Base-by-base conservation (phyloP, 2,329 filamentous ascomycete genomes). In the Trichoderma pleuroti region DNA sequence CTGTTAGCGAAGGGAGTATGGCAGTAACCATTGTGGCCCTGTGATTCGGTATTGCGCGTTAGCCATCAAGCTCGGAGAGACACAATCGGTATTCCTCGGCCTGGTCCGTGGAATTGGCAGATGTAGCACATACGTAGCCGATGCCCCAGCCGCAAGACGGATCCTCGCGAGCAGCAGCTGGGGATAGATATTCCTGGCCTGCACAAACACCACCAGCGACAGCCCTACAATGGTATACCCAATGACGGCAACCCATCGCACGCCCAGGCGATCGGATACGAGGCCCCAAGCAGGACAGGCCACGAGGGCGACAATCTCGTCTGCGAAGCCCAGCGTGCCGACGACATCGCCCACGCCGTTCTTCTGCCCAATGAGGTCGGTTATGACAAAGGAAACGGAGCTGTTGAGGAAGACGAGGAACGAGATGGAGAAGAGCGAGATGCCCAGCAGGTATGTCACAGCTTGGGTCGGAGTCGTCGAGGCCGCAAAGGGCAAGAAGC, bases 1-100 rank as follows among this genome's bases (percentile, higher is more conserved):
- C 86, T 6, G 88, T 90, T 74, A 91, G 81, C 12, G 87, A 90
- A 1, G 96, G 96, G 28, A 99, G 85, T 59, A 97, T 93, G 4
- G 96, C 96, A 10, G 96, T 98, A 24, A 99, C 96, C 96, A 99
- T 99, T 1, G 96, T 98, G 16, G 94, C 87, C 6, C 87, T 89
- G 56, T 24, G 16, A 12, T 26, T 66, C 34, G 8, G 12, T 32
- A 42, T n/a, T 1, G 60, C n/a, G 3, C 1, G 63, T 68, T 30
- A 59, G 52, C 36, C 3, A 12, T n/a, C 18, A 28, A 49, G 49
- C 21, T 39, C 16, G 4, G 26, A n/a, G 14, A n/a, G 18, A 7
- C 32, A 32, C 11, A 49, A 18, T 9, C 3, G 2, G 1, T 7
- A 24, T 49, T 34, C 46, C 28, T 49, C 28, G n/a, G 1, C 21